Evolutionary conservation across 2,329 filamentous ascomycete genomes (phyloP), one percentile per base, ranked within the genome.

Genomic region (Xylariales sp.): DNA sequence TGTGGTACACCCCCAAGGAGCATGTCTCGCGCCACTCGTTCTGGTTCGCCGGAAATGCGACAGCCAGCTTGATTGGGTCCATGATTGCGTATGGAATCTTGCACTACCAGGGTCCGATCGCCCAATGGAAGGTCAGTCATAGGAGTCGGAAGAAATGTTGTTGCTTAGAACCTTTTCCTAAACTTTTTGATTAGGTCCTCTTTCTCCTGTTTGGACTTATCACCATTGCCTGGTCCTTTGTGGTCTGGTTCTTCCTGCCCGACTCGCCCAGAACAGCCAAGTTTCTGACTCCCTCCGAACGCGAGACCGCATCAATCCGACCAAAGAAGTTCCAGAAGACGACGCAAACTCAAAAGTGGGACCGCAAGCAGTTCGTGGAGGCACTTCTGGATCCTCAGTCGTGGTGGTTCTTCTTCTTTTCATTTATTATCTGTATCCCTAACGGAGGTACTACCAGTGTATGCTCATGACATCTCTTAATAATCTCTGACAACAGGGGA

Each of bases 381-480:
- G 76, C 73, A 33, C 52, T 81, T 0, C 37, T 62, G 7, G 78
- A 80, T 45, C 74, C 73, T 4, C 80, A 81, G 53, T 76, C 74
- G 0, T 82, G 75, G 75, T 58, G 81, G 33, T 66, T 82, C 30
- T 66, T 76, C 39, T 60, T 59, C 2, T 67, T 82, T 16, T 65
- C 69, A 15, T 43, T 81, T 4, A 53, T 72, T 3, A 72, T 66
- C 2, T 71, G 76, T 53, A 79, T 82, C 18, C 76, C 78, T 27
- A 83, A 81, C 43, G 77, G 77, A 19, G 77, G 78, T 18, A 77
- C 74, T 1, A 31, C 29, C 29, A 31, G 29, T 18, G 29, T 31
- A 31, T 13, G 29, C n/a, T n/a, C n/a, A n/a, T n/a, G n/a, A n/a
- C 20, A 17, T 11, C 15, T 13, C 7, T 12, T 10, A 18, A 4